Evolutionary conservation across 768 basidiomycete genomes (phyloP).

Genomic region (Lactifluus hygrophoroides): DNA sequence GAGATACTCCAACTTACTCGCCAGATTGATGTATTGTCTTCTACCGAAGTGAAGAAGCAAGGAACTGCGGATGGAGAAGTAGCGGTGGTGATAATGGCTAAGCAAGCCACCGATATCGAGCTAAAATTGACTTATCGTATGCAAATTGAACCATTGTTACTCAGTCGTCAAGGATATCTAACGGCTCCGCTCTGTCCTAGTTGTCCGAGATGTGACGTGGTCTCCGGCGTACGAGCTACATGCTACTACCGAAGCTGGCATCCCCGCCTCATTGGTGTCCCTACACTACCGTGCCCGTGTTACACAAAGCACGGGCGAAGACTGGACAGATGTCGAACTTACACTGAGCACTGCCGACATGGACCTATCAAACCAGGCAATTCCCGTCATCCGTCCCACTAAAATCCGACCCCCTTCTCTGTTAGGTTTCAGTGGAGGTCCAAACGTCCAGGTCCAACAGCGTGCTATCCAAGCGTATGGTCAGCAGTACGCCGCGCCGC

Average conservation of each 20-base stretch:
- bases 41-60: slow-evolving; percentile 30
- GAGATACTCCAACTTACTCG: slow-evolving; percentile 28
- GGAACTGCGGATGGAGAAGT: slow-evolving; percentile 27
- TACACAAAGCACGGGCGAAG: slow-evolving; percentile 49
- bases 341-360: slow-evolving; percentile 43
- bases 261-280: slow-evolving; percentile 35
- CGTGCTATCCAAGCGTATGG: too few relatives aligned
- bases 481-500: neutral
- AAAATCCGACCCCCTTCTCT: slow-evolving; percentile 1
- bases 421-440: neutral
- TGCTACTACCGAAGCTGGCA: slow-evolving; percentile 35
- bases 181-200: slow-evolving; percentile 28
- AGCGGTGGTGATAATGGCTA: slow-evolving; percentile 36
- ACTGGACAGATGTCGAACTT: slow-evolving; percentile 44
- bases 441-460: neutral
- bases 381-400: slow-evolving; percentile 14
- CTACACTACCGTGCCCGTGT: slow-evolving; percentile 51
- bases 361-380: slow-evolving; percentile 33
- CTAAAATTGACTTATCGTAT: slow-evolving; percentile 48
- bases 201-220: slow-evolving; percentile 46
- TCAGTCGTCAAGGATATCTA: neutral
- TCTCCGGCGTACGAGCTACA: slow-evolving; percentile 50
- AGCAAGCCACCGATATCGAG: slow-evolving; percentile 30
- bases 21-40: slow-evolving; percentile 31
- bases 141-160: slow-evolving; percentile 16